Conservation (phyloP, 139 green algal genomes). For the Zygnema cylindricum region DNA sequence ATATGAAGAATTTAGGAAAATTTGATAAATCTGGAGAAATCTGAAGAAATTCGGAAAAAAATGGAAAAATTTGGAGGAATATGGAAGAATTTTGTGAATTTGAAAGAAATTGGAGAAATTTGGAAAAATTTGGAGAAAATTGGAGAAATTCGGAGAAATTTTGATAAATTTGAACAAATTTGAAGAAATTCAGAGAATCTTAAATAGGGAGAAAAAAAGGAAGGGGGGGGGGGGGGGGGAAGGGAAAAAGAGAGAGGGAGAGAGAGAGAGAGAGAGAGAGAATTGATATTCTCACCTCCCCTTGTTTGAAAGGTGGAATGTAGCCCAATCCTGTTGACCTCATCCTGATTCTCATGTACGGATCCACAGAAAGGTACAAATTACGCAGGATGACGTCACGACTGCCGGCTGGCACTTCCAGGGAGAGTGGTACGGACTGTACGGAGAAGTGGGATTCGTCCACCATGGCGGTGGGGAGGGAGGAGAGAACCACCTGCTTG, state of each 20-base stretch:
- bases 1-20: too few relatives aligned
- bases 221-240: not conserved
- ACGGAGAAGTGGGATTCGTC: too few relatives aligned
- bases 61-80: too few relatives aligned
- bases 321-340: slow-evolving; percentile 8
- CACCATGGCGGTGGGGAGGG: too few relatives aligned
- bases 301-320: not conserved
- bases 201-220: not conserved
- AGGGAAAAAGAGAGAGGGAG: not conserved
- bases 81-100: not conserved
- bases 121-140: not conserved
- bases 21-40: too few relatives aligned
- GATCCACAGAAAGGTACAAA: slow-evolving; percentile 22
- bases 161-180: not conserved
- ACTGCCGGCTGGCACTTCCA: too few relatives aligned
- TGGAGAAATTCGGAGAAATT: not conserved
- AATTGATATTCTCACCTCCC: slow-evolving; percentile 5
- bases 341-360: slow-evolving; percentile 32
- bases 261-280: not conserved
- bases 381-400: slow-evolving; percentile 19
- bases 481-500: too few relatives aligned
- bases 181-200: not conserved
- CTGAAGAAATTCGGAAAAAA: too few relatives aligned
- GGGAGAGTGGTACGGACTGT: too few relatives aligned
- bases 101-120: not conserved